These are phyloP conservation scores for Salix koriyanagi DNA, from an alignment of 345 rosid species.

Conservation along the genomic window DNA sequence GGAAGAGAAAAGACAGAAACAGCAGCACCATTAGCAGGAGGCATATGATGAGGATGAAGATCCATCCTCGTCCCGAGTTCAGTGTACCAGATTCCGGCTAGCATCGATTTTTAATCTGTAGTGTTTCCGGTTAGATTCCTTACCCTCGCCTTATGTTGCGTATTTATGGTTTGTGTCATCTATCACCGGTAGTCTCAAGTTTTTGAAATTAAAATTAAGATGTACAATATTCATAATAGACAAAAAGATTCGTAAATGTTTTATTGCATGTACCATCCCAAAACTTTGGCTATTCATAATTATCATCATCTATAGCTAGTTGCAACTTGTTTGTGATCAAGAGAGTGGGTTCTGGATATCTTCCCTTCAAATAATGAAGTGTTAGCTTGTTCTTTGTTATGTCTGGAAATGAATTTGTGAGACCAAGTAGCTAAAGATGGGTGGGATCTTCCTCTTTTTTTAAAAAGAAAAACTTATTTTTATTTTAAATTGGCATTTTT, in stretches of 20 bases:
- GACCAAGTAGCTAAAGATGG: not conserved
- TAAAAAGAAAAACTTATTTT: not conserved
- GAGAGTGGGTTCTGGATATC: not conserved
- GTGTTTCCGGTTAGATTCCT: not conserved
- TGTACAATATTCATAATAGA: not conserved
- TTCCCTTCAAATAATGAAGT: not conserved
- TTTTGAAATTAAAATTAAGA: not conserved
- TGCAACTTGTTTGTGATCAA: not conserved
- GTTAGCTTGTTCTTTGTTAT: not conserved
- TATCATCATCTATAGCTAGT: not conserved
- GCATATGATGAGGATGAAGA: constrained; percentile 62
- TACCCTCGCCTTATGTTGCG: not conserved
- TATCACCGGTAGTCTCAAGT: not conserved
- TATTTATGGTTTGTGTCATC: not conserved
- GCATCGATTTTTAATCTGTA: not conserved
- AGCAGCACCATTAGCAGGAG: constrained; percentile 41
- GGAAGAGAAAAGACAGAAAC: constrained; percentile 41
- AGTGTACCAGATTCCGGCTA: constrained; percentile 36
- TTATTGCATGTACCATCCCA: not conserved
- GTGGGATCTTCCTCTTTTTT: not conserved
- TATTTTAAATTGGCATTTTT: not conserved
- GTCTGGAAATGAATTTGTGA: not conserved
- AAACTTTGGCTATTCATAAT: not conserved
- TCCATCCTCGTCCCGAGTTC: constrained; percentile 34
- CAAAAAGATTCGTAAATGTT: not conserved